Evolutionary conservation across 805 yeast species (phyloP), one percentile per base, ranked within the genome.

Genomic region (Yarrowia sp.): DNA sequence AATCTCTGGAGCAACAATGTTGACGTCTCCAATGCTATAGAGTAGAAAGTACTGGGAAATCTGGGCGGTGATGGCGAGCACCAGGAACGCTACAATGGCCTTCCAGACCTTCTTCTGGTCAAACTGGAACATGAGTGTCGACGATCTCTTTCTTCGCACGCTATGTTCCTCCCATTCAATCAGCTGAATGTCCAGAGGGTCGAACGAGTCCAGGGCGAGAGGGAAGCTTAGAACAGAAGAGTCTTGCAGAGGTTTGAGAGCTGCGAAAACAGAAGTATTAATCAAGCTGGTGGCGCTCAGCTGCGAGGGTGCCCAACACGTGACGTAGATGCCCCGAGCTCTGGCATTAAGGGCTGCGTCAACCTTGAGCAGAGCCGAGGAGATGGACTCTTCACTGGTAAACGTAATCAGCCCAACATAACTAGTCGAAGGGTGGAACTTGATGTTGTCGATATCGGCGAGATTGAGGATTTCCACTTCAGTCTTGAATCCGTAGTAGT

Each of bases 81-180:
- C 17, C 4, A 54, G 61, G 21, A 54, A 54, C 1, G 33, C 61
- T 4, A 54, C 24, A 9, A 54, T 54, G 17, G 61, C 46, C 21
- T 36, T 54, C 61, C 61, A 54, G 10, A 54, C 26, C 6, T 24
- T 38, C 16, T 24, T 17, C 35, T 36, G 61, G 46, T 54, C 35
- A 19, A 54, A 36, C 28, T 38, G 61, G 28, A 54, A 38, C 35
- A 19, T 22, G 14, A 36, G n/a, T 5, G 40, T 16, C 16, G 61
- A 38, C 7, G 46, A 24, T 17, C 46, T 54, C 61, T 54, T 54
- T 36, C 35, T 24, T 38, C 61, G 46, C 3, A 38, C 46, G 17
- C 35, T 19, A 19, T 54, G 61, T 19, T 54, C 61, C 21, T 54
- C 61, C 61, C 61, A 54, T 12, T 54, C 61, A 28, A 54, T 54